Evolutionary conservation across 768 basidiomycete genomes (phyloP).

Genomic region (Rhizopogon vulgaris): DNA sequence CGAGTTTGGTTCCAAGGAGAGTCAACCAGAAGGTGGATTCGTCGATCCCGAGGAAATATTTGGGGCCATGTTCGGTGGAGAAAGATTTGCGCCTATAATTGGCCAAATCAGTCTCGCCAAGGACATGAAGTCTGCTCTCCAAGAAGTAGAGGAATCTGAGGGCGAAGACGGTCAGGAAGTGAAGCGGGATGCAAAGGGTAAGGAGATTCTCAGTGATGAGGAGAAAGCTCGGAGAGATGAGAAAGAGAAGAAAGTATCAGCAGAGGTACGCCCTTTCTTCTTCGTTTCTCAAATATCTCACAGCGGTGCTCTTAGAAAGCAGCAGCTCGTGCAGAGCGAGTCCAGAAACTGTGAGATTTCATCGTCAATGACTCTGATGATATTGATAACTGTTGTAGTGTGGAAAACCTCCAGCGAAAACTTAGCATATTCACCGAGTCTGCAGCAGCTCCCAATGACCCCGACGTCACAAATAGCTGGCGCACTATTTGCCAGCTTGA

Average conservation of each 20-base stretch:
- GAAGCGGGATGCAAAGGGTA: conserved; percentile 46
- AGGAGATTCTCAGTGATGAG: conserved; percentile 55
- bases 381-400: conserved; percentile 18
- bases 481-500: conserved; percentile 73
- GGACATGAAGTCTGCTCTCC: conserved; percentile 91
- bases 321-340: conserved; percentile 67
- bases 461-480: conserved; percentile 68
- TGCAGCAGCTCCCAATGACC: conserved; percentile 61
- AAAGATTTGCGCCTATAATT: conserved; percentile 80
- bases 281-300: conserved; percentile 1
- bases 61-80: conserved; percentile 85
- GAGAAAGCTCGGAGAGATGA: conserved; percentile 73
- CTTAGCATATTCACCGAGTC: conserved; percentile 85
- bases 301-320: conserved; percentile 52
- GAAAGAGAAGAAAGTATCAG: conserved; percentile 56
- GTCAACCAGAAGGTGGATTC: conserved; percentile 75
- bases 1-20: conserved; percentile 84
- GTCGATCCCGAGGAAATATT: conserved; percentile 83
- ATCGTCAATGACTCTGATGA: not conserved
- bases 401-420: conserved; percentile 75
- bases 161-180: conserved; percentile 35
- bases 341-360: conserved; percentile 49
- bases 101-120: conserved; percentile 81
- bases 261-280: conserved; percentile 47
- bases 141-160: conserved; percentile 76